Evolutionary conservation across 2,329 filamentous ascomycete species (phyloP).

Genomic region (Spiromastix sp.): DNA sequence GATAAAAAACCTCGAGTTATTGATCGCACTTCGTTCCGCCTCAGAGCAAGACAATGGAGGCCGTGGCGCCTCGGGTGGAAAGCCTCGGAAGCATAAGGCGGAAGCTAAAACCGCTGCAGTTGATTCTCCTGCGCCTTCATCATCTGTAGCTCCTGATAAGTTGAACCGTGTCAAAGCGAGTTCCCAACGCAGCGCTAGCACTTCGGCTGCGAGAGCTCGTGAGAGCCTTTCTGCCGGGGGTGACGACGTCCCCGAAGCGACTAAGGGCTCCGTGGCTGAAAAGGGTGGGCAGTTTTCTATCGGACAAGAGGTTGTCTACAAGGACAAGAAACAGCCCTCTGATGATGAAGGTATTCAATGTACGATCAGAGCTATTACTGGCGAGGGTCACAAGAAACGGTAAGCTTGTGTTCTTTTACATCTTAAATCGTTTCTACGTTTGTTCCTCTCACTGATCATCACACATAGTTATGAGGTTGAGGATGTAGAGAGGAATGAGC

Average conservation of each 20-base stretch:
- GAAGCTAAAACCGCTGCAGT: slow-evolving; percentile 34
- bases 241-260: slow-evolving; percentile 34
- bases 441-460: slow-evolving; percentile 6
- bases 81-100: slow-evolving; percentile 36
- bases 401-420: slow-evolving; percentile 18
- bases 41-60: slow-evolving; percentile 35
- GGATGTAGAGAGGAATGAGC: slow-evolving; percentile 66
- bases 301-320: slow-evolving; percentile 42
- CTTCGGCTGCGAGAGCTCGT: slow-evolving; percentile 29
- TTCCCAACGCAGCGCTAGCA: slow-evolving; percentile 30
- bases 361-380: slow-evolving; percentile 63
- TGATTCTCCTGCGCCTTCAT: slow-evolving; percentile 36
- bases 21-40: slow-evolving; percentile 38
- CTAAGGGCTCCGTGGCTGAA: slow-evolving; percentile 35
- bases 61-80: slow-evolving; percentile 29
- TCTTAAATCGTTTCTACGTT: slow-evolving; percentile 11
- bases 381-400: slow-evolving; percentile 61
- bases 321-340: slow-evolving; percentile 37
- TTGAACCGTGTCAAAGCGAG: slow-evolving; percentile 33
- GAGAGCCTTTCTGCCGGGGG: slow-evolving; percentile 29
- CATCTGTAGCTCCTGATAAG: slow-evolving; percentile 29
- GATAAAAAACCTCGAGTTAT: slow-evolving; percentile 39
- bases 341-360: slow-evolving; percentile 57
- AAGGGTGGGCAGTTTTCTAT: slow-evolving; percentile 33
- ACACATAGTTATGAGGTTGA: slow-evolving; percentile 73